phyloP scores from a whole-genome alignment of 2,329 filamentous ascomycete species.

The Acrocalymma vagum region DNA sequence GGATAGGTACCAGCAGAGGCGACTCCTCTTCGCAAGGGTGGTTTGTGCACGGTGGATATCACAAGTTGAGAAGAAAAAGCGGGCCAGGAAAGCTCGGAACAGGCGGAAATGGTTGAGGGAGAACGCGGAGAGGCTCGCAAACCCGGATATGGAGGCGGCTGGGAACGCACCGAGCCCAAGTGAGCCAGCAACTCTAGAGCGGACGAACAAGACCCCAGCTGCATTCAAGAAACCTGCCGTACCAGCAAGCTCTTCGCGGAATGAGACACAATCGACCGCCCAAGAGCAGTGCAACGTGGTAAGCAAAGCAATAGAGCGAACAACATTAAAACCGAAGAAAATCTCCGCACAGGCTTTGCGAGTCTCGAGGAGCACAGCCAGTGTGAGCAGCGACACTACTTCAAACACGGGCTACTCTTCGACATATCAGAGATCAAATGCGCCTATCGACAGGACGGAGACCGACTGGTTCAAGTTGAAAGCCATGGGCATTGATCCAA shows the following conservation, averaged over 20 bases:
- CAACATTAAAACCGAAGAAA: no score
- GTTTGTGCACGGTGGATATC: slow-evolving; percentile 32
- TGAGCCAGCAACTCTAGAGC: slow-evolving; percentile 9
- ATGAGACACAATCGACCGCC: background rate
- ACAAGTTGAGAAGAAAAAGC: slow-evolving; percentile 34
- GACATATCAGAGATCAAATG: slow-evolving; percentile 29
- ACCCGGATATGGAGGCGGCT: slow-evolving; percentile 9
- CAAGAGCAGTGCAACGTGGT: no score
- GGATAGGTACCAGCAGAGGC: slow-evolving; percentile 23
- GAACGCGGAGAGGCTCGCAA: slow-evolving; percentile 19
- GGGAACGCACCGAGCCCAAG: slow-evolving; percentile 7
- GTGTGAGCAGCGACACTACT: slow-evolving; percentile 6
- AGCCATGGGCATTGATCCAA: slow-evolving; percentile 56
- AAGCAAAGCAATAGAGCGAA: no score
- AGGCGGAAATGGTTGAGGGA: slow-evolving; percentile 35
- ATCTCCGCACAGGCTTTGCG: no score
- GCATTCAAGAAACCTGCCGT: slow-evolving; percentile 21
- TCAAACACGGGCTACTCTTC: slow-evolving; percentile 29
- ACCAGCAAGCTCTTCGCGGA: slow-evolving; percentile 22
- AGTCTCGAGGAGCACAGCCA: slow-evolving; percentile 6
- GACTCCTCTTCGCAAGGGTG: slow-evolving; percentile 24
- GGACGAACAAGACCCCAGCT: slow-evolving; percentile 8
- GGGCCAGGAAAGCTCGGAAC: slow-evolving; percentile 24
- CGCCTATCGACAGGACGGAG: slow-evolving; percentile 53
- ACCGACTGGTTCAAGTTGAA: slow-evolving; percentile 62